A percentile compares a stretch with the other conserved stretches of the same genome.
Evolutionary conservation across 257 asterid species (phyloP).

Genomic region (Rhazya stricta): DNA sequence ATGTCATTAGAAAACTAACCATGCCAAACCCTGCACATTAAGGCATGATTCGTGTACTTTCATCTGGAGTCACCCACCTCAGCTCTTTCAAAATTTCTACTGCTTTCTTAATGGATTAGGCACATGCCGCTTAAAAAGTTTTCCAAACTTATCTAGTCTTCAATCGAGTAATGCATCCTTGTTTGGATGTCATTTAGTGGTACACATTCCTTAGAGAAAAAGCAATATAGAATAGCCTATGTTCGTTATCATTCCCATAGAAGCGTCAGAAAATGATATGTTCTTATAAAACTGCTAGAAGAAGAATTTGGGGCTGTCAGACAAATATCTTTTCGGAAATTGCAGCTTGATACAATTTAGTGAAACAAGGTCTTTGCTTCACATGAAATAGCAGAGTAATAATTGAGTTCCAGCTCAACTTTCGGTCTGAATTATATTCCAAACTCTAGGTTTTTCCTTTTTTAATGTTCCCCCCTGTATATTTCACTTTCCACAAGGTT

Average conservation of each 20-base stretch:
- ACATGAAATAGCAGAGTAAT: neutral
- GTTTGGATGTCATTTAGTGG: neutral
- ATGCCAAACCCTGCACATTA: conserved; percentile 4
- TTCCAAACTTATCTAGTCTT: neutral
- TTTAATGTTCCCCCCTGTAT: neutral
- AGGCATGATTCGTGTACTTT: conserved; percentile 7
- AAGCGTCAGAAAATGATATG: neutral
- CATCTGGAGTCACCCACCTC: conserved; percentile 4
- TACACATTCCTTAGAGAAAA: neutral
- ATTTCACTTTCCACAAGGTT: conserved; percentile 3
- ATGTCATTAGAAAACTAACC: neutral
- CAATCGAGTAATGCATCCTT: neutral
- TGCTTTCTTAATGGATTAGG: conserved; percentile 1
- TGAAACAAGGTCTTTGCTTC: neutral
- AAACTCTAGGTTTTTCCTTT: neutral
- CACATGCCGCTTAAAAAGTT: neutral
- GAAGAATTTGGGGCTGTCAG: neutral
- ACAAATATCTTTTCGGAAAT: neutral
- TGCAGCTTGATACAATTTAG: neutral
- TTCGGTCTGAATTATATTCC: neutral
- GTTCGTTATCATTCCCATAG: neutral
- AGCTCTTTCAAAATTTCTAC: neutral
- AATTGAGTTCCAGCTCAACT: neutral
- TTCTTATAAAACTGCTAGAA: neutral
- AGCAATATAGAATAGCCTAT: neutral